phyloP scores from a whole-genome alignment of 352 stramenopile genomes.

The Phytophthora cactorum region DNA sequence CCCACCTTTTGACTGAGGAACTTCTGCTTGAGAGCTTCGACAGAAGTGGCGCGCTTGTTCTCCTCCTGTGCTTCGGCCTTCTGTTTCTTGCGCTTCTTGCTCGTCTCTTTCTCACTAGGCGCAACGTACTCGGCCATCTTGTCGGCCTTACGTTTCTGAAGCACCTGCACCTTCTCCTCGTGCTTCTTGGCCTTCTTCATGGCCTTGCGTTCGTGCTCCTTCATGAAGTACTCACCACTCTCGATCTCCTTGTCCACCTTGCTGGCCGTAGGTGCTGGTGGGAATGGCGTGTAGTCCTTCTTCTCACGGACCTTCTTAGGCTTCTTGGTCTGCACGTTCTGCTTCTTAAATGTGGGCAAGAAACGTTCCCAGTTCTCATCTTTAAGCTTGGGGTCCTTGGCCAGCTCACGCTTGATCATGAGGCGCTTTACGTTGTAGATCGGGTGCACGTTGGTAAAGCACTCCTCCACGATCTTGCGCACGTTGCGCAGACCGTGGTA shows the following conservation, averaged over 20 bases:
- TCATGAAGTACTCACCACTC: constrained; percentile 99
- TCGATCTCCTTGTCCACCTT: constrained; percentile 99
- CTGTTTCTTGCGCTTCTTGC: constrained; percentile 85
- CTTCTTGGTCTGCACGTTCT: constrained; percentile 98
- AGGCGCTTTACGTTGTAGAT: constrained; percentile 99
- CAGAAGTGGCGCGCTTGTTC: constrained; percentile 57
- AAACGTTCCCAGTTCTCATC: constrained; percentile 99
- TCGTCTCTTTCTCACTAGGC: constrained; percentile 77
- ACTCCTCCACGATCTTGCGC: constrained; percentile 98
- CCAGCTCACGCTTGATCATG: constrained; percentile 99
- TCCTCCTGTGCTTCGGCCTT: constrained; percentile 47
- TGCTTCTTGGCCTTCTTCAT: constrained; percentile 92
- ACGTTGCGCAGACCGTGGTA: constrained; percentile 95
- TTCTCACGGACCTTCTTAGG: constrained; percentile 90
- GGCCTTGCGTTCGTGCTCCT: constrained; percentile 94
- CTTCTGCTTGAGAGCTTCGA: constrained; percentile 83
- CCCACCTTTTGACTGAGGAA: constrained; percentile 80
- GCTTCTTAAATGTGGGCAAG: constrained; percentile 99
- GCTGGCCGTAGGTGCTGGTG: constrained; percentile 92
- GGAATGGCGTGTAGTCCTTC: constrained; percentile 99
- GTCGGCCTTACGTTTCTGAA: constrained; percentile 75
- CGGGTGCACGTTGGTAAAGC: constrained; percentile 99
- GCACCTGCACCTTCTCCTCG: constrained; percentile 60
- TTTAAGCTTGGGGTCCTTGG: constrained; percentile 97
- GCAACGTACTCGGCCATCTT: constrained; percentile 78